These are phyloP conservation scores for Symbiodinium natans DNA, from an alignment of 73 alveolate species.

Conservation along the genomic window DNA sequence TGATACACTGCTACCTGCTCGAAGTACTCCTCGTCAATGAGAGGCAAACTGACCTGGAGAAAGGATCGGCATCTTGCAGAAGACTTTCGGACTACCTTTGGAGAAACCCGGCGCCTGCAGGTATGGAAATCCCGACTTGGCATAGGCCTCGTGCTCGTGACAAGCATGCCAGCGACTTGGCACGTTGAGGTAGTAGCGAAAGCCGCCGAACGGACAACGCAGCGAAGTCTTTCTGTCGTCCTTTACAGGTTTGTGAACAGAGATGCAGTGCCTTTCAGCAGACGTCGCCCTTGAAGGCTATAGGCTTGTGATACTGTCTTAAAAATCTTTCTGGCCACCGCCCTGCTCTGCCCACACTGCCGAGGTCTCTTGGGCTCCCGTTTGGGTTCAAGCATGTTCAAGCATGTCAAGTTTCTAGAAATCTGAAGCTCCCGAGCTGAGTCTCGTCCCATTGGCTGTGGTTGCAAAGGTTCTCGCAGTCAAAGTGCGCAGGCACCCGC, in stretches of 20 bases:
- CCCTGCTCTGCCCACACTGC: too few relatives aligned
- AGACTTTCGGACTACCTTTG: too few relatives aligned
- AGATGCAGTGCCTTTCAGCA: too few relatives aligned
- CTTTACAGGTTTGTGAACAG: too few relatives aligned
- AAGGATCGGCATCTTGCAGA: too few relatives aligned
- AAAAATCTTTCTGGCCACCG: too few relatives aligned
- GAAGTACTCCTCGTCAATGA: conserved; percentile 1
- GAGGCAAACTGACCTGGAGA: background rate
- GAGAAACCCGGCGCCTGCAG: background rate
- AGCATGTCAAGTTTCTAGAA: too few relatives aligned
- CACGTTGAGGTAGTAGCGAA: background rate
- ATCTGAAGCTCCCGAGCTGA: background rate
- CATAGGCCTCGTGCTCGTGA: background rate
- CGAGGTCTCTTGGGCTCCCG: too few relatives aligned
- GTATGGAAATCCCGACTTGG: background rate
- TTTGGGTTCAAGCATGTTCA: too few relatives aligned
- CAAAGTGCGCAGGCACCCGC: conserved; percentile 4
- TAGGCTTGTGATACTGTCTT: too few relatives aligned
- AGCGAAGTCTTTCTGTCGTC: background rate
- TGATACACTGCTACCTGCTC: conserved; percentile 18
- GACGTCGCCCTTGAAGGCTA: too few relatives aligned
- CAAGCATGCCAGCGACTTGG: conserved; percentile 1
- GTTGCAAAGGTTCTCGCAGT: conserved; percentile 25
- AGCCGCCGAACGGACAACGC: background rate
- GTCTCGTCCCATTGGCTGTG: background rate